Base-by-base conservation (phyloP, 2,329 filamentous ascomycete species). In the Graphilbum ipis-grandicollis region DNA sequence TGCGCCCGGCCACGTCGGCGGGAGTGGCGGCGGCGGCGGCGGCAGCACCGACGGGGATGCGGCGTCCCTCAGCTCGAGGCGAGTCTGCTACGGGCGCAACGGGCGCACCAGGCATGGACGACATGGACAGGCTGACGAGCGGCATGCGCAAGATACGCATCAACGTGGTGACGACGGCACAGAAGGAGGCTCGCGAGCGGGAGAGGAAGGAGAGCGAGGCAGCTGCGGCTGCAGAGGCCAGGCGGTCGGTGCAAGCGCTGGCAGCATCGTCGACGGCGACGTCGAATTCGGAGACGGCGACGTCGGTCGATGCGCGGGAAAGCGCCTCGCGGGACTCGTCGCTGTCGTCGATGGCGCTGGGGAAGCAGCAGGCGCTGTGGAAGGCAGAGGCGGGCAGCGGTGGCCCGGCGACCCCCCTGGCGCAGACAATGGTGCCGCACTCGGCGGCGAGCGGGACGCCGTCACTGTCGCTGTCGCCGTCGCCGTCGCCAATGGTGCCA, bases 111-210 rank as follows among this genome's bases (percentile, higher is more conserved):
- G 55, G n/a, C n/a, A n/a, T n/a, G n/a, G n/a, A 60, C 34, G 65
- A 65, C 34, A 49, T 77, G 26, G 68, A 75, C 37, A 63, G 56
- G 35, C 59, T 78, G 41, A 67, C 70, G 0, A 60, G 57, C 26
- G 65, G 68, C 2, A 68, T 76, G 63, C 74, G 68, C 50, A 73
- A 67, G 50, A 69, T 77, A 40, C 74, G 68, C 48, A 71, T 77
- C 46, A 75, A 68, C 36, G 50, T 76, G 19, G 58, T 75, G 29
- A 73, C 69, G 2, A 63, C 72, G 41, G 60, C 69, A 29, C 66
- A 74, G 46, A 66, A 62, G 45, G 70, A 72, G 35, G 68, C 66
- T 2, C 63, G 59, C 19, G 62, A 63, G 19, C 40, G 47, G 29
- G 41, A 43, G 14, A 33, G 21, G 31, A 19, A 19, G 9, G 33